phyloP scores from a whole-genome alignment of 73 alveolate genomes.

The Paramecium biaurelia region DNA sequence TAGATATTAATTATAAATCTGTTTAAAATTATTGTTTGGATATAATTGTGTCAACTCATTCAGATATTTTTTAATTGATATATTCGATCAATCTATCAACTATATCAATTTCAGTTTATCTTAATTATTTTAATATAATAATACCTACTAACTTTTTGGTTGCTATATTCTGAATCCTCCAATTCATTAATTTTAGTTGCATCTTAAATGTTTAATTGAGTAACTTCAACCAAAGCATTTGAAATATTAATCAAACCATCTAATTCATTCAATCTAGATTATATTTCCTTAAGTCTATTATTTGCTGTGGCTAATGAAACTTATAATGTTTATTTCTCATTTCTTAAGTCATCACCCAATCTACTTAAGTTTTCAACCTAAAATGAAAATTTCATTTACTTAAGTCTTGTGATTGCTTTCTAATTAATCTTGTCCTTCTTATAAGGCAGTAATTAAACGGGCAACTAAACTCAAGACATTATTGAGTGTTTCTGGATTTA shows the following conservation, averaged over 20 bases:
- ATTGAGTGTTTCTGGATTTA: slow-evolving; percentile 34
- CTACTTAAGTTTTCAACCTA: slow-evolving; percentile 31
- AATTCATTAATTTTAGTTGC: background rate
- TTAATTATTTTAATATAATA: background rate
- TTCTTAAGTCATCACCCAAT: slow-evolving; percentile 26
- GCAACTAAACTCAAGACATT: slow-evolving; percentile 39
- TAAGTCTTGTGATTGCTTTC: slow-evolving; percentile 26
- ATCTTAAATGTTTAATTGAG: background rate
- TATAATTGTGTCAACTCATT: slow-evolving; percentile 1
- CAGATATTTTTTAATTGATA: slow-evolving; percentile 44
- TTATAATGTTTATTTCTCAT: slow-evolving; percentile 42
- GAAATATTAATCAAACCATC: slow-evolving; percentile 47
- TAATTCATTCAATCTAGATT: slow-evolving; percentile 45
- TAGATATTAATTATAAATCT: background rate
- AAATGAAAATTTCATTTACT: background rate
- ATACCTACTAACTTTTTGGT: slow-evolving; percentile 41
- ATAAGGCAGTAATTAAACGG: slow-evolving; percentile 35
- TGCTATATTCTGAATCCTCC: background rate
- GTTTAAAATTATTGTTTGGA: background rate
- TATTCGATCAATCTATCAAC: slow-evolving; percentile 38
- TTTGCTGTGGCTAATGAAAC: slow-evolving; percentile 42
- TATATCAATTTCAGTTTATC: slow-evolving; percentile 42
- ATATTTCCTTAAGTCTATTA: slow-evolving; percentile 34
- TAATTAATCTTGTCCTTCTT: slow-evolving; percentile 43
- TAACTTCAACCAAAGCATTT: slow-evolving; percentile 45